Evolutionary conservation across 2,329 filamentous ascomycete species (phyloP).

Genomic region (Alternaria infectoria): DNA sequence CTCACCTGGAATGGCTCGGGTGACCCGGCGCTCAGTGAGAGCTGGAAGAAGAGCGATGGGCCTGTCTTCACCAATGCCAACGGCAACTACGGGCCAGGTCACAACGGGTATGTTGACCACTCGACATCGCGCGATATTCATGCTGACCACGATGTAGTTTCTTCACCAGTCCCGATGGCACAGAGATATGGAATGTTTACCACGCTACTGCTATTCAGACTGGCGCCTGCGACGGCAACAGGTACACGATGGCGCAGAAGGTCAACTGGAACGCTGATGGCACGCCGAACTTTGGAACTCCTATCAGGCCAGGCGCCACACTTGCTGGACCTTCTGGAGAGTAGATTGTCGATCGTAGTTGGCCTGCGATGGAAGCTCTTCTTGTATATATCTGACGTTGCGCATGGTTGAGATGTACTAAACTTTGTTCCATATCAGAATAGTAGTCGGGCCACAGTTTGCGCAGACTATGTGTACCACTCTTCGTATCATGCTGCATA

Average conservation of each 20-base stretch:
- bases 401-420: neutral
- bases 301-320: slow-evolving; percentile 35
- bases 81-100: slow-evolving; percentile 63
- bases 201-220: slow-evolving; percentile 59
- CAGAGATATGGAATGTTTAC: slow-evolving; percentile 63
- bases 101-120: slow-evolving; percentile 53
- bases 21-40: slow-evolving; percentile 53
- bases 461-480: neutral
- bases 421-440: neutral
- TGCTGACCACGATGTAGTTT: slow-evolving; percentile 49
- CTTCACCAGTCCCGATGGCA: slow-evolving; percentile 63
- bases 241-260: slow-evolving; percentile 62
- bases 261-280: slow-evolving; percentile 60
- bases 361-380: neutral
- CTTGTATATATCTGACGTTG: neutral
- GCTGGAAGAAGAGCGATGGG: slow-evolving; percentile 60
- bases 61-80: slow-evolving; percentile 61
- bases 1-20: slow-evolving; percentile 60
- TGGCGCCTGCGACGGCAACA: slow-evolving; percentile 60
- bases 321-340: slow-evolving; percentile 47
- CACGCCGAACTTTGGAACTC: slow-evolving; percentile 58
- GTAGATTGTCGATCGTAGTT: slow-evolving; percentile 1
- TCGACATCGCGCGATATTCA: neutral
- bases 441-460: neutral
- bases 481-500: neutral